Base-by-base conservation (phyloP, 2,329 filamentous ascomycete genomes). In the Capronia americana region DNA sequence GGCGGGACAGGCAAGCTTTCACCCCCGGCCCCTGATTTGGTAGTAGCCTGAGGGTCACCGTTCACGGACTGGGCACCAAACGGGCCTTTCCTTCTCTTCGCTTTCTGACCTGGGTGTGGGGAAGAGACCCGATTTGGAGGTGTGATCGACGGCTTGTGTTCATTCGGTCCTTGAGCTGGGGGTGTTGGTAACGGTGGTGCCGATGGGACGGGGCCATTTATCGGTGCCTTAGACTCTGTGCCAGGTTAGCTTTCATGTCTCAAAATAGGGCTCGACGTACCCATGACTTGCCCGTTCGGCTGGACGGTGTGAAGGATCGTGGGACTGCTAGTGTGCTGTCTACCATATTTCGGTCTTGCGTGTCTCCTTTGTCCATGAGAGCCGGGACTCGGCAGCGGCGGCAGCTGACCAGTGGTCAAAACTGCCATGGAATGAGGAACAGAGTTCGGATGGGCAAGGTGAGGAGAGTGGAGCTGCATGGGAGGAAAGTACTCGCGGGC, bases 401-500 rank as follows among this genome's bases (percentile, higher is more conserved):
- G 91, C 6, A 94, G 82, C 74, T 95, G 91, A 20, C 92, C 93
- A 0, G 92, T 93, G 59, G 85, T 88, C 30, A 97, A 79, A 20
- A 97, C 89, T 3, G 92, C 87, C 73, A 97, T 96, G 6, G 92
- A 90, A 67, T 89, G 88, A 70, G 73, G 68, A 69, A 73, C 78
- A 72, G 59, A 74, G 70, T 34, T 80, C 74, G 71, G 80, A 53
- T 67, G 77, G 64, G 61, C 79, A 51, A 69, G 74, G 69, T 67
- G 79, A 24, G 83, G 80, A 71, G 84, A 78, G 46, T 77, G 71
- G 26, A 78, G 80, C 58, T 86, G 79, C 84, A 88, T 90, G 24
- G 90, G 89, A 34, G 92, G 91, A 73, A 96, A 97, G 77, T 97
- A 97, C 73, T 95, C 93, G 55, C 86, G 87, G 28, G 88, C 89